A percentile compares a stretch with the other conserved stretches of the same genome.
These are phyloP conservation scores for Eucalyptus tenuipes DNA, from an alignment of 345 rosid species.

Conservation along the genomic window DNA sequence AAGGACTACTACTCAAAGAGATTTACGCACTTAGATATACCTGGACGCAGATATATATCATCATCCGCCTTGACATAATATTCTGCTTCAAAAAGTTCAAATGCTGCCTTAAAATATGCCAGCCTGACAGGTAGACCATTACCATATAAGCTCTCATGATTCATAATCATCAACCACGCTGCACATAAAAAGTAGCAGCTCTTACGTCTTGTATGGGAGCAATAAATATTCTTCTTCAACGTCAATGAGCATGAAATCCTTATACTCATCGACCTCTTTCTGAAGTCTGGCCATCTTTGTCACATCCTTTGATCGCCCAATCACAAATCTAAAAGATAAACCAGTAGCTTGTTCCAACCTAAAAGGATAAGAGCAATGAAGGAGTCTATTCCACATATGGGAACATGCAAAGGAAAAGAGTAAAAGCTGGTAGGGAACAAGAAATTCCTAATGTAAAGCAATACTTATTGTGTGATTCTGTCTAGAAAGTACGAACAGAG, in stretches of 20 bases:
- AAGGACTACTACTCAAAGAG: not conserved
- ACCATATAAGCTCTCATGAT: not conserved
- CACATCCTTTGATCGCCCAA: constrained; percentile 53
- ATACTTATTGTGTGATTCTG: not conserved
- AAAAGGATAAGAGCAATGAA: not conserved
- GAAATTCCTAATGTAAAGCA: not conserved
- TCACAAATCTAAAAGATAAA: constrained; percentile 67
- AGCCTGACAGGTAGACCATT: constrained; percentile 13
- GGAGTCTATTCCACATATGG: not conserved
- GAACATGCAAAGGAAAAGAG: not conserved
- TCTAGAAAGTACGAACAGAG: not conserved
- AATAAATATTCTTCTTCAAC: constrained; percentile 53
- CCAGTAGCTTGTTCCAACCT: constrained; percentile 93
- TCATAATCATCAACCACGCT: not conserved
- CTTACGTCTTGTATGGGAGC: constrained; percentile 75
- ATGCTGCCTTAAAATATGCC: constrained; percentile 64
- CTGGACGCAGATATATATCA: constrained; percentile 78
- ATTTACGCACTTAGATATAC: constrained; percentile 5
- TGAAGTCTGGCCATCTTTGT: constrained; percentile 56
- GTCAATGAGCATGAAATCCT: constrained; percentile 68
- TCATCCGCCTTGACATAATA: constrained; percentile 79
- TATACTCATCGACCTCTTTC: constrained; percentile 43
- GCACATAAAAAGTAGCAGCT: not conserved
- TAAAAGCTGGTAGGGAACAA: not conserved
- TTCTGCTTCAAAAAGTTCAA: constrained; percentile 61